Base-by-base conservation (phyloP, 2,329 filamentous ascomycete species). In the Penicillium sp. region DNA sequence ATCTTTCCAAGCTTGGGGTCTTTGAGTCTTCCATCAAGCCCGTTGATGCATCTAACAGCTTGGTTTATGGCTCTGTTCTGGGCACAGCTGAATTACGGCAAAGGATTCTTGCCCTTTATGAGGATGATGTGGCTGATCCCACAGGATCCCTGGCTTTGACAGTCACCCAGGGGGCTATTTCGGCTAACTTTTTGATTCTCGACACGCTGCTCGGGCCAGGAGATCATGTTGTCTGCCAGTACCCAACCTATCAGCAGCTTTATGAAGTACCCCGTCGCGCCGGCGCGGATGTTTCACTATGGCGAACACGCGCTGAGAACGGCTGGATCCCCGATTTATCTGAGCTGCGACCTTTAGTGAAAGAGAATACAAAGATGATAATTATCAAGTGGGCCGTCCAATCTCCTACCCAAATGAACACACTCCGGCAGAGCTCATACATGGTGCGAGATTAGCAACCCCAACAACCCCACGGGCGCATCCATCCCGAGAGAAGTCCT, bases 381-480 rank as follows among this genome's bases (percentile, higher is more conserved):
- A 58, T 58, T 29, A 52, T 58, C 42, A 58, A 54, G 55, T 54
- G 19, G 10, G 43, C 33, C 16, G n/a, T n/a, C n/a, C n/a, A n/a
- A n/a, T n/a, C n/a, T n/a, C n/a, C n/a, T n/a, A n/a, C n/a, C n/a
- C n/a, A n/a, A n/a, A n/a, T n/a, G n/a, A n/a, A n/a, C n/a, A n/a
- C n/a, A 28, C 24, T 28, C 5, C 24, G 24, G 24, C 5, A 28
- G 24, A 11, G 10, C 11, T 40, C 9, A 11, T 37, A 8, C n/a
- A 37, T 50, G n/a, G 34, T 23, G 21, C 31, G 6, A n/a, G 10
- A 28, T 26, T 16, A 58, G 55, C 29, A 58, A 51, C n/a, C 55
- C 55, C 24, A 54, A 58, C 13, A 58, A 58, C 24, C 55, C 55
- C 8, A 58, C 51, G 10, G 55, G 55, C 2, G 51, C 55, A 33